Conservation (phyloP, 441 rosid genomes). For the Omphalea diandra region DNA sequence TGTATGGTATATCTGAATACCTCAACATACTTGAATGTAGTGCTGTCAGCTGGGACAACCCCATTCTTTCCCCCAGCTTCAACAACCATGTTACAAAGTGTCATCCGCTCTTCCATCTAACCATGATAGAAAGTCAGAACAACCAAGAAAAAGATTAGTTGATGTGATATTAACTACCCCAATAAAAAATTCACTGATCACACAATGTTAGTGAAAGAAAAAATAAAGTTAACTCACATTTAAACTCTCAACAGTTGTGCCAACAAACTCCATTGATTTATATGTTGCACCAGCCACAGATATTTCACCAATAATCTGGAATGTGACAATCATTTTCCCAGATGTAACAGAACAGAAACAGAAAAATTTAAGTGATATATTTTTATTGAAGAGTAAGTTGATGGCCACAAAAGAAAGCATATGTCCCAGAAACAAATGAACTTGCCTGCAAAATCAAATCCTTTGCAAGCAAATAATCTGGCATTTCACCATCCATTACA, state of each 20-base stretch:
- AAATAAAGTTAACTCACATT: constrained; percentile 44
- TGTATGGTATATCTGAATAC: constrained; percentile 26
- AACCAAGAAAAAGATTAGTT: constrained; percentile 10
- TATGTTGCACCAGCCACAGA: constrained; percentile 97
- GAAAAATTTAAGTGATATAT: background rate
- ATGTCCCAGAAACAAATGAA: constrained; percentile 9
- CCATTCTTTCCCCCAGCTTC: constrained; percentile 99
- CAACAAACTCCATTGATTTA: constrained; percentile 95
- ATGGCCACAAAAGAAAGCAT: constrained; percentile 5
- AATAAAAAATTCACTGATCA: constrained; percentile 1
- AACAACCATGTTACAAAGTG: constrained; percentile 93
- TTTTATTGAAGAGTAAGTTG: background rate
- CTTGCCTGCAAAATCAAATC: constrained; percentile 97
- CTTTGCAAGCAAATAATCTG: constrained; percentile 82
- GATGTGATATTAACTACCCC: background rate
- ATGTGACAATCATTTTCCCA: background rate
- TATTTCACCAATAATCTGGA: constrained; percentile 96
- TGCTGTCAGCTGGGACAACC: constrained; percentile 87
- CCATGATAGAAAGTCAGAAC: constrained; percentile 18
- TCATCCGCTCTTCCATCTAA: constrained; percentile 99
- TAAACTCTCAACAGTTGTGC: constrained; percentile 84
- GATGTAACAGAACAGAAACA: constrained; percentile 1
- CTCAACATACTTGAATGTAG: constrained; percentile 87
- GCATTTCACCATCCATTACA: constrained; percentile 98
- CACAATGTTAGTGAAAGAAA: background rate